Base-by-base conservation (phyloP, 176 grass and related monocot species). In the Phragmites australis region DNA sequence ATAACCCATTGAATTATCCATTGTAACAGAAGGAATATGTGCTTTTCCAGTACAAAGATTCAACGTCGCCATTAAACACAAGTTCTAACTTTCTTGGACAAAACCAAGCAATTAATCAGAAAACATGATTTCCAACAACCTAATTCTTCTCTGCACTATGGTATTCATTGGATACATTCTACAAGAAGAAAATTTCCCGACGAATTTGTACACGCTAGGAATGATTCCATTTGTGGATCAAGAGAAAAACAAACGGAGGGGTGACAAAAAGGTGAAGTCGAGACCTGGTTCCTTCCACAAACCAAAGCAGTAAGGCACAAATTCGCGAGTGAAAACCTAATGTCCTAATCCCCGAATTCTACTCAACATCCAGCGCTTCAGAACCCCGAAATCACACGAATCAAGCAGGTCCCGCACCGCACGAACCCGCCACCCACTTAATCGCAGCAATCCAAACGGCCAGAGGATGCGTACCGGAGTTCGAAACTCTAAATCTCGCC, bases 401-500 rank as follows among this genome's bases (percentile, higher is more conserved):
- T 23, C 40, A 15, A 27, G 13, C 9, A 30, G 7, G 23, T n/a
- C 55, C 25, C 12, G 4, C 18, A 17, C 32, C 13, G 5, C 25
- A 27, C 21, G 45, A 18, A 29, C 37, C 50, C 11, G 5, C 39
- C 2, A 67, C 21, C 70, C n/a, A 31, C 0, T 27, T 18, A 26
- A 26, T 1, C 45, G 27, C 19, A 63, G 0, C 51, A 59, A 16
- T 8, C 18, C 11, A 6, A 26, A 41, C 4, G 25, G 0, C 0
- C 14, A 3, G 34, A 43, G 15, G 62, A 30, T 44, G 53, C 69
- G 5, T 54, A 85, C 87, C 87, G 75, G 76, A 62, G 23, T 1
- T 81, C 3, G 68, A 60, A 70, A 55, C 76, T 76, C 87, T 84
- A 80, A 76, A 89, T 89, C 81, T 46, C 62, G 45, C 11, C 14